Base-by-base conservation (phyloP, 2,329 filamentous ascomycete genomes). In the Monilinia vaccinii-corymbosi region DNA sequence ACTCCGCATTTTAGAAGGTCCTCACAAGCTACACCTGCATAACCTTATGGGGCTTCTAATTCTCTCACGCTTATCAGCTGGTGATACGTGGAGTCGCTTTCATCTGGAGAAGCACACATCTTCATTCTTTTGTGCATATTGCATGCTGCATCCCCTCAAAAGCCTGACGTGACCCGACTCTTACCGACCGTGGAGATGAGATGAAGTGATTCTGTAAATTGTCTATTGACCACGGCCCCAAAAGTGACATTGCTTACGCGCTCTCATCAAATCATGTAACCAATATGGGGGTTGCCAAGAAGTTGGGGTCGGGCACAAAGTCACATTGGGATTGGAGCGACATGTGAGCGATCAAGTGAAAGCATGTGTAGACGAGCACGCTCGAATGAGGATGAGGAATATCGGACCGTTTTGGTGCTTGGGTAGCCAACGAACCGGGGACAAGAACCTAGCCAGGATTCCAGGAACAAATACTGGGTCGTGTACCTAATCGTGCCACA, bases 391-490 rank as follows among this genome's bases (percentile, higher is more conserved):
- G 44, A 31, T 28, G 38, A 53, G 56, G 57, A 58, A 58, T 57
- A 64, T 64, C 63, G 55, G 57, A 56, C 57, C 57, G 58, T 62
- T 34, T 56, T 62, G 45, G 46, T 36, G 25, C 31, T 55, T 52
- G 21, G 28, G 40, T 57, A 44, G 52, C 51, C 32, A 53, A 48
- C 40, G n/a, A 48, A 21, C 31, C 31, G 16, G 42, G 53, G 23
- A 42, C 14, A 47, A 31, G 6, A 36, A 47, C 31, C 21, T 21
- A 45, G 25, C 21, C 40, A 56, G 52, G 32, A 51, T 25, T 31
- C 21, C 40, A 56, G 52, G 32, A 51, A 36, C 42, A 46, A 46
- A 32, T 53, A 44, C 38, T 44, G 38, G 38, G 28, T 32, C 28
- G n/a, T 44, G n/a, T 44, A 55, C 38, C 51, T 44, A n/a, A 45